phyloP scores from a whole-genome alignment of 805 yeast genomes.

The Yarrowia sp. region DNA sequence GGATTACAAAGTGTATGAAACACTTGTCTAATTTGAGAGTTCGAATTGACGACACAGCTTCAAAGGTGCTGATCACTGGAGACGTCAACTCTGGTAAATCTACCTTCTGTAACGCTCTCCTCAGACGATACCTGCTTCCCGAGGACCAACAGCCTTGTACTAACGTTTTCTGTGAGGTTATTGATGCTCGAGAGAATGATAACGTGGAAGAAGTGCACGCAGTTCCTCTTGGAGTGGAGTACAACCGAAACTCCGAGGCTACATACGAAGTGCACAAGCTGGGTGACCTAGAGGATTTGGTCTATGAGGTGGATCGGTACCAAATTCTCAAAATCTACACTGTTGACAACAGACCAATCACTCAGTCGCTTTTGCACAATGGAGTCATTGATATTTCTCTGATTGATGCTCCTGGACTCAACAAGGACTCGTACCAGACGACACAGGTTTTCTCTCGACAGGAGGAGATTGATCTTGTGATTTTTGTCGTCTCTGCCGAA shows the following conservation, averaged over 20 bases:
- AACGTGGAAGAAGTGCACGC: conserved; percentile 93
- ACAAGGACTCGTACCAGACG: conserved; percentile 89
- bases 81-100: conserved; percentile 96
- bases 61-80: conserved; percentile 94
- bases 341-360: conserved; percentile 64
- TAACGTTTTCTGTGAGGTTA: conserved; percentile 89
- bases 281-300: conserved; percentile 62
- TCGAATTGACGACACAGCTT: conserved; percentile 84
- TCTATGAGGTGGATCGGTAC: conserved; percentile 68
- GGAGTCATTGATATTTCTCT: conserved; percentile 89
- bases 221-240: conserved; percentile 49
- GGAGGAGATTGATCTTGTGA: conserved; percentile 94
- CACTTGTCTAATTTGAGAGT: conserved; percentile 72
- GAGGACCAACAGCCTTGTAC: conserved; percentile 99
- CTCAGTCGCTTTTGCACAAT: conserved; percentile 72
- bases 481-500: conserved; percentile 94
- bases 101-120: conserved; percentile 86
- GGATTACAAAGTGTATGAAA: conserved; percentile 59
- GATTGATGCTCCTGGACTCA: conserved; percentile 97
- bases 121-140: conserved; percentile 76
- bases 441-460: conserved; percentile 93
- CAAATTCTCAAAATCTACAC: conserved; percentile 76
- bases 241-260: conserved; percentile 56
- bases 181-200: conserved; percentile 74
- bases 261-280: conserved; percentile 61